A percentile compares a stretch with the other conserved stretches of the same genome.
These are phyloP conservation scores for Parachaetomium inaequale DNA, from an alignment of 495 filamentous ascomycete genomes.

Conservation along the genomic window DNA sequence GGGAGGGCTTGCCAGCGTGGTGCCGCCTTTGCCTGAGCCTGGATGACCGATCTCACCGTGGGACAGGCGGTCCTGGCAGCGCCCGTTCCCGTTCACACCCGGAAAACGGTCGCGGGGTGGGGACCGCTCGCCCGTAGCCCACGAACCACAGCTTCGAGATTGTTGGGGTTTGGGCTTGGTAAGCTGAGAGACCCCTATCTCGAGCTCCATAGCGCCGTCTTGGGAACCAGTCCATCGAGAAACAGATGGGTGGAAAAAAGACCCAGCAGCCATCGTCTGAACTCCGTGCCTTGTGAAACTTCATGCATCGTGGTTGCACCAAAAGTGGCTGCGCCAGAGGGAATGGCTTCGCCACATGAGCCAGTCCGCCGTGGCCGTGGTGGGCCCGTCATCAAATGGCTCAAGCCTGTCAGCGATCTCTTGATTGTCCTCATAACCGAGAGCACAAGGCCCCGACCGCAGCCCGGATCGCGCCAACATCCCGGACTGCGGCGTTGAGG, in stretches of 20 bases:
- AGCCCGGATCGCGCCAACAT: not conserved
- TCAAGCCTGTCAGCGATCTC: not conserved
- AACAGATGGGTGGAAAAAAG: no score
- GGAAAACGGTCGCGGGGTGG: not conserved
- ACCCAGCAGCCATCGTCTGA: not conserved
- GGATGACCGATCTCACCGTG: not conserved
- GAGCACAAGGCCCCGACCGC: slow-evolving; percentile 10
- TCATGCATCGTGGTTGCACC: not conserved
- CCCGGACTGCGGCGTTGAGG: not conserved
- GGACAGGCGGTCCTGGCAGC: not conserved
- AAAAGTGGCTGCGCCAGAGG: no score
- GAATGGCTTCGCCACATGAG: slow-evolving; percentile 3
- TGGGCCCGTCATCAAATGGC: not conserved
- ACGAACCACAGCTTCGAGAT: no score
- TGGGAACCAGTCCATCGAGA: no score
- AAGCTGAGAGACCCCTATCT: no score
- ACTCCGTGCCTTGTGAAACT: not conserved
- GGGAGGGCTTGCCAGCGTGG: not conserved
- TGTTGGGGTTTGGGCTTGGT: no score
- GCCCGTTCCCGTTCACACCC: not conserved
- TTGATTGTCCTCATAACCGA: slow-evolving; percentile 1
- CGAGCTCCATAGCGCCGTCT: no score
- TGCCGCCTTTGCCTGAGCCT: not conserved
- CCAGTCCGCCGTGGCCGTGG: not conserved
- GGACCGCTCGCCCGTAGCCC: not conserved